Base-by-base conservation (phyloP, 257 asterid genomes). In the Fraxinus cuspidata region DNA sequence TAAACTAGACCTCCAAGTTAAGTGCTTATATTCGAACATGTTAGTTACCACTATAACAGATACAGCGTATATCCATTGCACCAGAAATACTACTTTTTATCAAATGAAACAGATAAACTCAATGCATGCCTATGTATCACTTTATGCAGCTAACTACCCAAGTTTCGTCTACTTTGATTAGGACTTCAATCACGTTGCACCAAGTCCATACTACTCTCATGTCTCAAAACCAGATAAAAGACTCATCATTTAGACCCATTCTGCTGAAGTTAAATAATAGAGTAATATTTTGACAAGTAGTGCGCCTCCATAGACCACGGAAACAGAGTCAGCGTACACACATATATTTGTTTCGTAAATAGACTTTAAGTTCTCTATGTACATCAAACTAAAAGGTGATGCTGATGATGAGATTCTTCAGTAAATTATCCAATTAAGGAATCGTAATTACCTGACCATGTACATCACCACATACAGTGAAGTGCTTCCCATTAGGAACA, bases 391-490 rank as follows among this genome's bases (percentile, higher is more conserved):
- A 75, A 47, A 68, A 67, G 29, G 49, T 77, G 70, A 73, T 29
- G 74, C 4, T 34, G 31, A 65, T 42, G 58, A 25, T 19, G 12
- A 31, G 18, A 40, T 34, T 37, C 31, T 51, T 76, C 74, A 74
- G 28, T 70, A 0, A 11, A 19, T 23, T 63, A 63, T 63, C 66
- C 32, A 74, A 65, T 70, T 63, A 74, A 78, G 80, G 69, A 77
- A 72, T 70, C 75, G 10, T 35, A 73, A 84, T 84, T 92, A 96
- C 99, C 99, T 96, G 99, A 32, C 99, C 99, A 90, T 96, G 99
- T 66, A 96, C 98, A 83, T 96, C 99, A 80, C 99, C 99, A 65
- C 99, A 96, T 28, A 96, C 99, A 56, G 96, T 96, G 89, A 96
- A 89, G 83, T 89, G 97, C 64, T 96, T 93, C 78, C 98, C 97